Base-by-base conservation (phyloP, 2,329 filamentous ascomycete genomes). In the Colletotrichum lentis region DNA sequence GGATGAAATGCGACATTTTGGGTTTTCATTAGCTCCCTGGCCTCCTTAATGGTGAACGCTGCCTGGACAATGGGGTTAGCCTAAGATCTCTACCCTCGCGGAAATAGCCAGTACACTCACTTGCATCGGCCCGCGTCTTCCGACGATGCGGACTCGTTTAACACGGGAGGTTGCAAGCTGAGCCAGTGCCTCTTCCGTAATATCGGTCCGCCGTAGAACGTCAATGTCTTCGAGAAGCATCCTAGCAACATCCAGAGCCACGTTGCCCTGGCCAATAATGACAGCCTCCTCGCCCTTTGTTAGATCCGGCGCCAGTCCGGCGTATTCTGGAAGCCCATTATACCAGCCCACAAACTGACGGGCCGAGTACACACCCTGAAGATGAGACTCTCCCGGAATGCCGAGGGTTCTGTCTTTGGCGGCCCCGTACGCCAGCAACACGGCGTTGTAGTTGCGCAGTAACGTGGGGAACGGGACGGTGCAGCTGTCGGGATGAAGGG, bases 331-430 rank as follows among this genome's bases (percentile, higher is more conserved):
- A 3, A 97, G 84, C 3, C 96, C 96, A 78, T 99, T 99, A 79
- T 99, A 99, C 96, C 96, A 99, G 20, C 94, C 96, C 1, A 99
- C 96, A 77, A 98, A 97, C 46, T 94, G 91, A 35, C 96, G 88
- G 2, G 96, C 96, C 8, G 94, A 97, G 76, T 94, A 91, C 20
- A 98, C 88, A 3, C 92, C 93, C 31, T 84, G 82, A 7, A 96
- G 80, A 6, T 80, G 78, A 3, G 90, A 85, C 75, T 99, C 96
- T 10, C 95, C 94, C 0, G 91, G 89, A 43, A 99, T 89, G 0
- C 88, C 90, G 0, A 99, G 84, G 63, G 86, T 88, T 71, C 89
- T 90, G 77, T 99, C 96, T 75, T 91, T 87, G 0, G 93, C 91
- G 3, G 96, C 95, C 16, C 96, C 96, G 73, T 99, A 99, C 0